Base-by-base conservation (phyloP, 2,329 filamentous ascomycete genomes). In the Polychaeton citri region DNA sequence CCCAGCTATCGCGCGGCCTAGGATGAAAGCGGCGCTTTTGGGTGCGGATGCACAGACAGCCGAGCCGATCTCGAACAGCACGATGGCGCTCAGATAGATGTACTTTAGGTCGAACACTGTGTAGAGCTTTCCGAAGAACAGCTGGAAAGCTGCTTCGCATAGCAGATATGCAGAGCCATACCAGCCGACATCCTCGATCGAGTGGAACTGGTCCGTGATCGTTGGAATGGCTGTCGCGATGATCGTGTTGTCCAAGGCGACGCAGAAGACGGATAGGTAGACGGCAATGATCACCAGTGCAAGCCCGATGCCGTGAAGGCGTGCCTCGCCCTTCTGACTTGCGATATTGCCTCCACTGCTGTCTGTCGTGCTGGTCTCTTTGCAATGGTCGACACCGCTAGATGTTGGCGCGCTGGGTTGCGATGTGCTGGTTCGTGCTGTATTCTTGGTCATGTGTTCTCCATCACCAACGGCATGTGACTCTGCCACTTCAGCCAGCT, bases 1-100 rank as follows among this genome's bases (percentile, higher is more conserved):
- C 6, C 71, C 71, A 40, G 72, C 66, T 7, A 74, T 46, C 0
- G 65, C 61, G n/a, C 71, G 56, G 2, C 69, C 71, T 2, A 60
- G 56, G 30, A 75, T 68, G 24, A 75, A 52, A 57, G 66, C 67
- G 2, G 53, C 42, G 44, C 70, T 71, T 38, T 54, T 60, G 3
- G 55, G 47, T 3, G 68, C 63, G 3, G 59, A 52, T 1, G 64
- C 69, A 41, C 69, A 72, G 1, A 74, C 41, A 13, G 69, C 59
- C 2, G 64, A 69, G 10, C 65, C 64, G 7, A 66, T 20, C 36
- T 64, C 57, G 40, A 66, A 68, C 24, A 66, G 46, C 6, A 48
- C 40, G 5, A 66, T 48, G 0, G 58, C 54, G 5, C 31, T 37
- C 16, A 66, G 42, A 34, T 61, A 63, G 2, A 58, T 53, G 57